Base-by-base conservation (phyloP, 345 rosid species). In the Eutrema japonicum region DNA sequence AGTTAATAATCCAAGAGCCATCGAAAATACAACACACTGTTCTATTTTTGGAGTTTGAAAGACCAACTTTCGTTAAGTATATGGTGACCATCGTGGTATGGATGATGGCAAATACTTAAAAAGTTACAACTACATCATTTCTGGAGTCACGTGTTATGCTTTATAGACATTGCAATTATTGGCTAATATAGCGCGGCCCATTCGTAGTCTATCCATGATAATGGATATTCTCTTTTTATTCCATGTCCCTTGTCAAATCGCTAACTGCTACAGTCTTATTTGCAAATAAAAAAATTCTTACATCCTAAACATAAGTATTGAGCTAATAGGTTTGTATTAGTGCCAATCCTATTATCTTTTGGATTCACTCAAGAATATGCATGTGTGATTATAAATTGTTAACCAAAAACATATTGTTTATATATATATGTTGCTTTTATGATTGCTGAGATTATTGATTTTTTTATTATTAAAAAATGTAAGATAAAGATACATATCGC, bases 211-310 rank as follows among this genome's bases (percentile, higher is more conserved):
- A 33, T 43, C 54, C 35, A 6, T 43, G 54, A 43, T 18, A 11
- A 30, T 55, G 43, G 13, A 68, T 68, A 68, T 55, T 43, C 55
- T 68, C 54, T 43, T 55, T 33, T 68, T 35, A 32, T 43, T 32
- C 41, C 64, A 55, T 68, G 43, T 52, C 41, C 30, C 43, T 42
- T 10, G 33, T 43, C 72, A 43, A 68, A 43, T 32, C 32, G 6
- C 33, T 45, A 43, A 68, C 54, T 7, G 54, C 47, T 37, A 52
- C 60, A 29, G 7, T 12, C 22, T 43, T 27, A 30, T 62, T 62
- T 45, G 52, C 2, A 41, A 40, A 4, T 3, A 6, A 33, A 35
- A 5, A 0, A 16, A 36, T 33, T 60, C 35, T 60, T 62, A 9
- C n/a, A 63, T n/a, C 27, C 45, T 52, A 41, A 12, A 7, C 7